Conservation (phyloP, 495 filamentous ascomycete genomes). For the Hypoxylon rickii region DNA sequence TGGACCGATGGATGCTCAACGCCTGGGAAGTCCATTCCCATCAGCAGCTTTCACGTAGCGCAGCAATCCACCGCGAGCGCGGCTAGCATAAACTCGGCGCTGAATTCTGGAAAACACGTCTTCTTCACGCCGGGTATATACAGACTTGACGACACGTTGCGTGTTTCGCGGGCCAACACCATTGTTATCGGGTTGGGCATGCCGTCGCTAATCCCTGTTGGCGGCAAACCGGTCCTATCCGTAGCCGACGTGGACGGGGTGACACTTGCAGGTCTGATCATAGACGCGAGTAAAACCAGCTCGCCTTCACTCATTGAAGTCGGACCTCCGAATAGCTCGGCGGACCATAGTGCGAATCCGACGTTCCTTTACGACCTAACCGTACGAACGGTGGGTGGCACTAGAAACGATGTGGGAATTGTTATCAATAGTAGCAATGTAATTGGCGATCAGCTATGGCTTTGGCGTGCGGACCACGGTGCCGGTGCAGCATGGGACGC, state of each 20-base stretch:
- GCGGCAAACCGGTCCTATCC: slow-evolving; percentile 24
- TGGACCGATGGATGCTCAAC: slow-evolving; percentile 26
- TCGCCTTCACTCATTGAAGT: slow-evolving; percentile 36
- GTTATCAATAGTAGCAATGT: slow-evolving; percentile 37
- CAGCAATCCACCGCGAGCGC: slow-evolving; percentile 25
- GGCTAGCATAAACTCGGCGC: slow-evolving; percentile 29
- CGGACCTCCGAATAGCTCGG: slow-evolving; percentile 26
- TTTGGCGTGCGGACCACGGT: slow-evolving; percentile 41
- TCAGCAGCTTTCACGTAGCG: slow-evolving; percentile 34
- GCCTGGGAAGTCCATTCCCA: slow-evolving; percentile 32
- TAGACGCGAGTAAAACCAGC: slow-evolving; percentile 30
- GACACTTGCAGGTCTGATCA: slow-evolving; percentile 39
- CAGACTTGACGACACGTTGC: slow-evolving; percentile 30
- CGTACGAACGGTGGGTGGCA: slow-evolving; percentile 33
- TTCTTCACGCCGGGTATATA: slow-evolving; percentile 39
- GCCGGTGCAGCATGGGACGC: slow-evolving; percentile 33
- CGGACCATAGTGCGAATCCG: slow-evolving; percentile 29
- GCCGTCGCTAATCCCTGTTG: slow-evolving; percentile 33
- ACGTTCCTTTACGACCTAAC: slow-evolving; percentile 40
- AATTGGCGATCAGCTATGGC: slow-evolving; percentile 39
- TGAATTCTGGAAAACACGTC: slow-evolving; percentile 33
- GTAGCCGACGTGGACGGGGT: slow-evolving; percentile 38
- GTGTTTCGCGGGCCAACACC: slow-evolving; percentile 24
- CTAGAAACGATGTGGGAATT: slow-evolving; percentile 39
- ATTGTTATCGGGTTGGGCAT: slow-evolving; percentile 36